These are phyloP conservation scores for Paraleonurus japonicus DNA, from an alignment of 257 asterid species.

Conservation along the genomic window DNA sequence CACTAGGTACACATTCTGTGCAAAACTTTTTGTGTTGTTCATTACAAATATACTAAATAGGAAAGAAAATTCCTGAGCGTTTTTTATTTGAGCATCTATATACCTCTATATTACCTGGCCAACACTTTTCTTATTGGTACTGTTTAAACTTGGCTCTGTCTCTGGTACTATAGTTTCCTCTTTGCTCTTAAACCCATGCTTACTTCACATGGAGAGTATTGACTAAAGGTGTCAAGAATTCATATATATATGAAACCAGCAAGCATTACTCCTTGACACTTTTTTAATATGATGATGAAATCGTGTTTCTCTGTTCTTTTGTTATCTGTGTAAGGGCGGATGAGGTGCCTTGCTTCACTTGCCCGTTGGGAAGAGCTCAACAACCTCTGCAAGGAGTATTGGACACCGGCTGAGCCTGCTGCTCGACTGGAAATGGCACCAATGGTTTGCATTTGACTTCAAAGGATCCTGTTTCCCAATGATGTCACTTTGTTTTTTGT, in stretches of 20 bases:
- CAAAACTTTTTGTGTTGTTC: neutral
- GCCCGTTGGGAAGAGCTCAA: conserved; percentile 99
- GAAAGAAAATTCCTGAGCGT: neutral
- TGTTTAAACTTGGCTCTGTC: neutral
- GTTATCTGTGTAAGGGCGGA: conserved; percentile 60
- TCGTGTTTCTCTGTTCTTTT: neutral
- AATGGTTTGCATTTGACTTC: conserved; percentile 58
- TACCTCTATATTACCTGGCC: conserved; percentile 12
- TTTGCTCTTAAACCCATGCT: conserved; percentile 4
- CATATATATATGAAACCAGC: conserved; percentile 15
- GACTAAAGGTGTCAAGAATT: conserved; percentile 2
- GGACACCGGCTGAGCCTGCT: conserved; percentile 99
- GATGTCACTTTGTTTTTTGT: neutral
- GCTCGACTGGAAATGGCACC: conserved; percentile 99
- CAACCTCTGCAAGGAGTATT: conserved; percentile 90
- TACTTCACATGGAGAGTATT: neutral
- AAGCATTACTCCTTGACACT: conserved; percentile 6
- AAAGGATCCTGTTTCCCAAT: conserved; percentile 8
- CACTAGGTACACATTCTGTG: conserved; percentile 67
- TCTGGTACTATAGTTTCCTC: neutral
- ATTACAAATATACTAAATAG: neutral
- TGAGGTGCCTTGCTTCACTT: conserved; percentile 99
- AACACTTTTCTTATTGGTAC: neutral
- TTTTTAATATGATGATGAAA: conserved; percentile 10
- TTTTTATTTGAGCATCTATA: neutral